Conservation (phyloP, 2,329 filamentous ascomycete species). For the Berkeleyomyces basicola region DNA sequence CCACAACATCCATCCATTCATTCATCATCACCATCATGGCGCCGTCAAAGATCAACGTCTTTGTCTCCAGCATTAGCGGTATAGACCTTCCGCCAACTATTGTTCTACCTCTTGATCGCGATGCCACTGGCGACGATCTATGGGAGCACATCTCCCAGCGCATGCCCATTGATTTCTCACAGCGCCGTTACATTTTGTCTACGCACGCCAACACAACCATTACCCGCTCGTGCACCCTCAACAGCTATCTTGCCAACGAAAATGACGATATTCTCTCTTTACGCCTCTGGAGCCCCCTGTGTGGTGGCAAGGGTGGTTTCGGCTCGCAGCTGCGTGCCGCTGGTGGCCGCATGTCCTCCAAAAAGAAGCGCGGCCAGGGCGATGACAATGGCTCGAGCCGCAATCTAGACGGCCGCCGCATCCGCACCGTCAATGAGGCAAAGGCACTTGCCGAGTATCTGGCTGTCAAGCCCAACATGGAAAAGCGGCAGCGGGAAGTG, state of each 20-base stretch:
- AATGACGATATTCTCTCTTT: conserved; percentile 62
- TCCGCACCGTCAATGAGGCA: conserved; percentile 86
- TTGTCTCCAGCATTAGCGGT: conserved; percentile 72
- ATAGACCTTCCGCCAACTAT: conserved; percentile 70
- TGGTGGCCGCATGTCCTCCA: conserved; percentile 94
- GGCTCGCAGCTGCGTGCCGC: conserved; percentile 92
- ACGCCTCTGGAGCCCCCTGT: conserved; percentile 60
- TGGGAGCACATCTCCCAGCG: conserved; percentile 44
- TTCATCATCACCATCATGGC: conserved; percentile 28
- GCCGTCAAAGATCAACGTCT: conserved; percentile 51
- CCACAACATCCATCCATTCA: background rate
- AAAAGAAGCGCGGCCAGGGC: conserved; percentile 66
- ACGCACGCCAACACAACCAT: conserved; percentile 65
- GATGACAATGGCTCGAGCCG: conserved; percentile 82
- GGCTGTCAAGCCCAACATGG: conserved; percentile 94
- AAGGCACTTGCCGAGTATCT: conserved; percentile 92
- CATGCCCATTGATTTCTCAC: conserved; percentile 31
- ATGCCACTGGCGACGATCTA: conserved; percentile 51
- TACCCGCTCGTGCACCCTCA: conserved; percentile 37
- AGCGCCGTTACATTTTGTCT: conserved; percentile 55
- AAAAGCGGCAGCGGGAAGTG: conserved; percentile 79
- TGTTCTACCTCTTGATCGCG: conserved; percentile 51
- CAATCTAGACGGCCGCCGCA: conserved; percentile 76
- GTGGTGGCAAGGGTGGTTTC: conserved; percentile 94
- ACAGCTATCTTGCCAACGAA: conserved; percentile 38